phyloP scores from a whole-genome alignment of 2,329 filamentous ascomycete genomes.

The Beauveria bassiana region DNA sequence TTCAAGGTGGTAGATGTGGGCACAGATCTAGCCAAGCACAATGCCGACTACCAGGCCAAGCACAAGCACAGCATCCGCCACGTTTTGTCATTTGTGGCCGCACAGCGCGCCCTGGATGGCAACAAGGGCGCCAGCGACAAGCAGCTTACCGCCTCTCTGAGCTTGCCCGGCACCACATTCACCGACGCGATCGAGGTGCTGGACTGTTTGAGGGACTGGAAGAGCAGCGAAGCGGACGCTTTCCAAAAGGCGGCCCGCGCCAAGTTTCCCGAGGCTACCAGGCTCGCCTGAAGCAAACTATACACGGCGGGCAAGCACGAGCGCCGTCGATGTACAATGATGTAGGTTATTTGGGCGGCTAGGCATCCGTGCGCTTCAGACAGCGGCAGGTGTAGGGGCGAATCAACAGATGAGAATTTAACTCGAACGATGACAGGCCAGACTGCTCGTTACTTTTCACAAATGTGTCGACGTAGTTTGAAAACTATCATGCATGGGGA shows the following conservation, averaged over 20 bases:
- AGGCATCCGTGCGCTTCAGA: background rate
- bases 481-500: background rate
- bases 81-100: conserved; percentile 55
- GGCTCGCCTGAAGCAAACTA: conserved; percentile 25
- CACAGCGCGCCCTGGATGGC: conserved; percentile 50
- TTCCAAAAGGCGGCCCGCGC: conserved; percentile 41
- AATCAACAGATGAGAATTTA: background rate
- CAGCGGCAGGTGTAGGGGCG: background rate
- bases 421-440: background rate
- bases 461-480: background rate
- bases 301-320: background rate
- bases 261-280: conserved; percentile 44
- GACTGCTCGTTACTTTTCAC: background rate
- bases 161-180: conserved; percentile 41
- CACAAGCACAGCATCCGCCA: conserved; percentile 56
- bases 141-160: conserved; percentile 52
- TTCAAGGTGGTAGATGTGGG: conserved; percentile 53
- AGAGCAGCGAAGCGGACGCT: conserved; percentile 37
- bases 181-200: conserved; percentile 46
- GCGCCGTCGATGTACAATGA: background rate
- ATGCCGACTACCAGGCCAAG: conserved; percentile 55
- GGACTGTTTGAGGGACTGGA: conserved; percentile 39
- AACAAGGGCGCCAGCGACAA: conserved; percentile 51
- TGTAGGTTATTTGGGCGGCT: background rate
- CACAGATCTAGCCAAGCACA: conserved; percentile 51